A percentile compares a stretch with the other conserved stretches of the same genome.
Evolutionary conservation across 306 rosid species (phyloP).

Genomic region (Carpinus viminea): DNA sequence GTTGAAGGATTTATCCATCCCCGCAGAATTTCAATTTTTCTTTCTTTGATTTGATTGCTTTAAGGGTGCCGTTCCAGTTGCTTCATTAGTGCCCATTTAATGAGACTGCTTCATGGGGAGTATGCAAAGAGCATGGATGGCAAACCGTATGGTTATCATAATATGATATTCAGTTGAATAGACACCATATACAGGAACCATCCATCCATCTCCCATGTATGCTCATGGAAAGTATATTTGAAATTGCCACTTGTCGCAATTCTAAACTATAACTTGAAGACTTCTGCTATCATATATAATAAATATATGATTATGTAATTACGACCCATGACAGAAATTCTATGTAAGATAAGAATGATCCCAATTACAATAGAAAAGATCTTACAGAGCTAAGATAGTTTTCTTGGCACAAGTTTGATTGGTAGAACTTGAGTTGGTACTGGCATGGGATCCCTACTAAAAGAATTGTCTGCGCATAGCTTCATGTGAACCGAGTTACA

Average conservation of each 20-base stretch:
- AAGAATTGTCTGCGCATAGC: constrained; percentile 50
- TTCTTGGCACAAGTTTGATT: constrained; percentile 47
- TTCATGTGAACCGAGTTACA: constrained; percentile 67
- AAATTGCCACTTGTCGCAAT: too few relatives aligned
- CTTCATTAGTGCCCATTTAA: too few relatives aligned
- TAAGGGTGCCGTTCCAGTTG: too few relatives aligned
- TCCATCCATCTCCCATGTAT: constrained; percentile 73
- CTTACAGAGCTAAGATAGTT: constrained; percentile 12
- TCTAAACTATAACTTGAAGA: too few relatives aligned
- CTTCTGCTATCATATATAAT: too few relatives aligned
- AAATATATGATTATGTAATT: neutral
- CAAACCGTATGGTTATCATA: too few relatives aligned
- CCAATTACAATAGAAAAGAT: neutral
- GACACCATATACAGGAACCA: constrained; percentile 73
- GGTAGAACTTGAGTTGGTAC: constrained; percentile 62
- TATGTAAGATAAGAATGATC: neutral
- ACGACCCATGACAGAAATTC: neutral
- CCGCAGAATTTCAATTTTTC: too few relatives aligned
- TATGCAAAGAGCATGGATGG: too few relatives aligned
- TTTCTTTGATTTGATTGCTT: neutral
- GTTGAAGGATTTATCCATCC: too few relatives aligned
- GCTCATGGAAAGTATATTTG: constrained; percentile 67
- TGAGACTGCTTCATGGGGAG: too few relatives aligned
- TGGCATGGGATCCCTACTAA: constrained; percentile 61
- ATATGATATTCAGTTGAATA: constrained; percentile 97